phyloP scores from a whole-genome alignment of 2,329 filamentous ascomycete genomes.

The Aspergillus amoenus region DNA sequence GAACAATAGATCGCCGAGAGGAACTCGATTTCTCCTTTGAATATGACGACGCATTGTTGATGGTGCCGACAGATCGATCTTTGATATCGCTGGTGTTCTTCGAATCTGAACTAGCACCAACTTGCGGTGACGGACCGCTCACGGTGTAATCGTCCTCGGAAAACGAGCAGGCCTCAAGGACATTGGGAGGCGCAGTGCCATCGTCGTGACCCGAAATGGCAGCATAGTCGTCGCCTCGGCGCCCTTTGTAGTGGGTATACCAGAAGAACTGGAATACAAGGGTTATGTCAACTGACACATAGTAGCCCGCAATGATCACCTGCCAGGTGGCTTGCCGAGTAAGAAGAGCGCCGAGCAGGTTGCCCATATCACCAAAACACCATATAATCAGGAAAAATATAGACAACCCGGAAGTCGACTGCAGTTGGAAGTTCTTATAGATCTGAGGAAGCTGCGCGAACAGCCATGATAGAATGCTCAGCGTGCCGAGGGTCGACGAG shows the following conservation, averaged over 20 bases:
- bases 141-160: conserved; percentile 30
- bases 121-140: conserved; percentile 18
- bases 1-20: conserved; percentile 27
- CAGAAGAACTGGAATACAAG: conserved; percentile 65
- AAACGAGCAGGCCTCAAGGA: conserved; percentile 40
- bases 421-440: conserved; percentile 64
- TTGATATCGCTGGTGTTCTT: conserved; percentile 30
- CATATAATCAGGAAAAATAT: conserved; percentile 66
- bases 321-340: conserved; percentile 67
- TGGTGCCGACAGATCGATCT: conserved; percentile 19
- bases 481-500: conserved; percentile 59
- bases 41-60: conserved; percentile 23
- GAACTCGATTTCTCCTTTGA: conserved; percentile 36
- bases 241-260: conserved; percentile 60
- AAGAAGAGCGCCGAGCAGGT: conserved; percentile 62
- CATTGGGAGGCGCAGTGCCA: conserved; percentile 25
- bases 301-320: conserved; percentile 64
- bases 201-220: conserved; percentile 28
- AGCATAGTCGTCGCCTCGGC: conserved; percentile 40
- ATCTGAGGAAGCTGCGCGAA: conserved; percentile 70
- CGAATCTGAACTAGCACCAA: conserved; percentile 25
- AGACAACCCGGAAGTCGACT: conserved; percentile 64
- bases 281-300: conserved; percentile 64
- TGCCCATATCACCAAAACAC: conserved; percentile 64
- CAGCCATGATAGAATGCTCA: conserved; percentile 67